phyloP scores from a whole-genome alignment of 495 filamentous ascomycete species.

The Annulohypoxylon nitens region DNA sequence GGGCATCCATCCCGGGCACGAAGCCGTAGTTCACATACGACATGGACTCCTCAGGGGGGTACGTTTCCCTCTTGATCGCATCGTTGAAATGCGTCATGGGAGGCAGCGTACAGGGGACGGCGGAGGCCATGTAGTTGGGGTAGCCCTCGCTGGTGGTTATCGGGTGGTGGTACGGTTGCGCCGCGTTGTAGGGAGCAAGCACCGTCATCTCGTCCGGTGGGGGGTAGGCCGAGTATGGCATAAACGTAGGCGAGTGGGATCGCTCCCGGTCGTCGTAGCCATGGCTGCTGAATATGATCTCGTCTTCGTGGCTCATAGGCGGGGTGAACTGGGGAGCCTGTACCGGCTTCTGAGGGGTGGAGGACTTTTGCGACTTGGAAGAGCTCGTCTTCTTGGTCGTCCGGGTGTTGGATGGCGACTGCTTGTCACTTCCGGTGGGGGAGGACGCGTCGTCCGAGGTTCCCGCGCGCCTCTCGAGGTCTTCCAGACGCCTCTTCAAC shows the following conservation, averaged over 20 bases:
- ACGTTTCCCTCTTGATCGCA: conserved; percentile 71
- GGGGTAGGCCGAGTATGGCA: conserved; percentile 74
- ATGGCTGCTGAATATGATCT: conserved; percentile 59
- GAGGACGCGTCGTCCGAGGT: conserved; percentile 78
- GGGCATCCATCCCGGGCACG: conserved; percentile 81
- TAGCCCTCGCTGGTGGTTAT: conserved; percentile 74
- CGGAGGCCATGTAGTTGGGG: conserved; percentile 70
- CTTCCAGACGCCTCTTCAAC: conserved; percentile 96
- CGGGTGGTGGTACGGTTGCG: conserved; percentile 71
- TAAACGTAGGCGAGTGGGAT: conserved; percentile 79
- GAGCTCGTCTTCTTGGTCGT: conserved; percentile 61
- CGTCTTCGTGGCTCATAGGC: conserved; percentile 66
- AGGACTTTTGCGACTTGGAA: conserved; percentile 59
- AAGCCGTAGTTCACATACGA: conserved; percentile 83
- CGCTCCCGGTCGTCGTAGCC: conserved; percentile 68
- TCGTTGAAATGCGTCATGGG: conserved; percentile 73
- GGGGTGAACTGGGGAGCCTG: conserved; percentile 78
- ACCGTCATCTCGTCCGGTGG: conserved; percentile 72
- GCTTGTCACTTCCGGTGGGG: conserved; percentile 60
- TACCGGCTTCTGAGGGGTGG: conserved; percentile 61
- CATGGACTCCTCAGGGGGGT: conserved; percentile 72
- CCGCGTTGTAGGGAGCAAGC: conserved; percentile 72
- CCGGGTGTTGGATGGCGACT: conserved; percentile 62
- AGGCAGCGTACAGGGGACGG: conserved; percentile 71
- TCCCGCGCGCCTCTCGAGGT: conserved; percentile 91